phyloP scores from a whole-genome alignment of 768 basidiomycete genomes.

The Trametes maxima region DNA sequence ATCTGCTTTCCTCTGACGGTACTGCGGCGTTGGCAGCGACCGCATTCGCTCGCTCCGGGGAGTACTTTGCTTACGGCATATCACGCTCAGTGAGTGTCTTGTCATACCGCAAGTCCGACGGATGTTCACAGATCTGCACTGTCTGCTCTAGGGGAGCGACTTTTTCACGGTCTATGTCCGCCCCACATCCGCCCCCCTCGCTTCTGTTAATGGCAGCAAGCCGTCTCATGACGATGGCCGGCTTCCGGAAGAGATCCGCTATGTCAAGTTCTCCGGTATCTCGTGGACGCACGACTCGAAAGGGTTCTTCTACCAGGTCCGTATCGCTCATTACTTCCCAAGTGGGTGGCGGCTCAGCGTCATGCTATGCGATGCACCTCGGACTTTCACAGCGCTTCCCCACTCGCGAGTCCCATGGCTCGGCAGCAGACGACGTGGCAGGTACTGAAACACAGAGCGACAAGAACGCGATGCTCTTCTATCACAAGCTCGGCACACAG shows the following conservation, averaged over 20 bases:
- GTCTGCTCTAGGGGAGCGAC: conserved; percentile 64
- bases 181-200: conserved; percentile 59
- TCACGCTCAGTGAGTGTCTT: conserved; percentile 59
- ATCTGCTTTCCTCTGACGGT: conserved; percentile 71
- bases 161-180: conserved; percentile 71
- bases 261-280: conserved; percentile 75
- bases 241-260: conserved; percentile 67
- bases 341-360: not conserved
- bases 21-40: conserved; percentile 62
- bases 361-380: not conserved
- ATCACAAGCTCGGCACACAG: conserved; percentile 70
- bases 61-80: conserved; percentile 77
- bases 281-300: conserved; percentile 78
- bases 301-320: conserved; percentile 82
- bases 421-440: conserved; percentile 49
- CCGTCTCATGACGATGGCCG: conserved; percentile 50
- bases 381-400: conserved; percentile 53
- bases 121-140: not conserved
- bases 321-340: conserved; percentile 15
- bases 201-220: conserved; percentile 36
- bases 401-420: conserved; percentile 47
- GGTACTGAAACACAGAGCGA: conserved; percentile 65
- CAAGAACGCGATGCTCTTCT: conserved; percentile 72
- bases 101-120: not conserved
- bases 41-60: conserved; percentile 65